Conservation (phyloP, 495 filamentous ascomycete genomes). For the Neurospora sp. region DNA sequence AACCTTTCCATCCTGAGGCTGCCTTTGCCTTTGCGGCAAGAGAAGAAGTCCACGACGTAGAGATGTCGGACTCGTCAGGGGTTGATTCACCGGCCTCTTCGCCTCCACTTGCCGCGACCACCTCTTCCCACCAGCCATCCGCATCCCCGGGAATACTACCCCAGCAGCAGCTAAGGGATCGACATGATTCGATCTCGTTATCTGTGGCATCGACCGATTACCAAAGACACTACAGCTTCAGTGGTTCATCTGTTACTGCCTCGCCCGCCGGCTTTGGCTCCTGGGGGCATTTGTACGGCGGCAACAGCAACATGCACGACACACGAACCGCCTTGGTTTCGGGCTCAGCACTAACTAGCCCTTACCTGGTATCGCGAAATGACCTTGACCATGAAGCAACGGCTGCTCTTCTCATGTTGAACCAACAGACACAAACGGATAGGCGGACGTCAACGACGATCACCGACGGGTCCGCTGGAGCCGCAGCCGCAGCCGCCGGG, state of each 20-base stretch:
- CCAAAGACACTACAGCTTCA: slow-evolving; percentile 36
- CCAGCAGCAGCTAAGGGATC: slow-evolving; percentile 22
- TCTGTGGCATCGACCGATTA: slow-evolving; percentile 21
- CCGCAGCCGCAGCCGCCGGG: slow-evolving; percentile 7
- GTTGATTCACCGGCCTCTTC: slow-evolving; percentile 22
- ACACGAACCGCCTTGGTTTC: slow-evolving; percentile 15
- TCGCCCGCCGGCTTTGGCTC: slow-evolving; percentile 36
- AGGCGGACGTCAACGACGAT: slow-evolving; percentile 26
- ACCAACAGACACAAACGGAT: slow-evolving; percentile 39
- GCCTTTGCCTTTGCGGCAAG: not conserved
- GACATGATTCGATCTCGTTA: slow-evolving; percentile 39
- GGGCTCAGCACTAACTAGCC: slow-evolving; percentile 38
- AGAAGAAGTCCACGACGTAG: slow-evolving; percentile 24
- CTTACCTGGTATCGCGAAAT: slow-evolving; percentile 33
- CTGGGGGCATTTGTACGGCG: slow-evolving; percentile 20
- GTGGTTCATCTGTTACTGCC: slow-evolving; percentile 28
- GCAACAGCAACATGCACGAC: slow-evolving; percentile 11
- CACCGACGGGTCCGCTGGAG: not conserved
- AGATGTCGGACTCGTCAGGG: slow-evolving; percentile 35
- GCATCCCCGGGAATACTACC: slow-evolving; percentile 38
- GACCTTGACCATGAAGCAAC: slow-evolving; percentile 70
- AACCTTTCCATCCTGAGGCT: slow-evolving; percentile 17
- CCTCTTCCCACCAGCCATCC: slow-evolving; percentile 29
- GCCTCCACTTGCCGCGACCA: slow-evolving; percentile 14
- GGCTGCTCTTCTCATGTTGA: slow-evolving; percentile 70